phyloP scores from a whole-genome alignment of 352 stramenopile species.

The Globisporangium heterothallicum region DNA sequence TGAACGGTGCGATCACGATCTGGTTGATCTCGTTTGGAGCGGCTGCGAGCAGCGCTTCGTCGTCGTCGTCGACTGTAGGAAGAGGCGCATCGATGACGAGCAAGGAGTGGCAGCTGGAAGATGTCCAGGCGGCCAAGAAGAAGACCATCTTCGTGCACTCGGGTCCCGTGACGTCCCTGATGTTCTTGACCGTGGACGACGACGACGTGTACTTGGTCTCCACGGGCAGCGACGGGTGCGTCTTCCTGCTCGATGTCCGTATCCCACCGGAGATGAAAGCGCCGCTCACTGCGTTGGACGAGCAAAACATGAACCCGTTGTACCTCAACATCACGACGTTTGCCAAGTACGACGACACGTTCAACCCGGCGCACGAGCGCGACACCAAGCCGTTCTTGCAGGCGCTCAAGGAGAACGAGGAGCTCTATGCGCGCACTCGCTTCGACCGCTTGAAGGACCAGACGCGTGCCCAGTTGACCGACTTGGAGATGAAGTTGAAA shows the following conservation, averaged over 20 bases:
- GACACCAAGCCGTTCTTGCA: conserved; percentile 41
- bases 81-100: no score
- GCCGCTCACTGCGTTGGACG: not conserved
- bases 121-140: conserved; percentile 65
- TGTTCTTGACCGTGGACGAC: conserved; percentile 36
- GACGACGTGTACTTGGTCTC: conserved; percentile 49
- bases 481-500: conserved; percentile 65
- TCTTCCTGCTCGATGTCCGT: conserved; percentile 62
- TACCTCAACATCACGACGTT: conserved; percentile 59
- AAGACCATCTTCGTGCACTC: conserved; percentile 51
- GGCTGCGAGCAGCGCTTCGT: not conserved
- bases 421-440: conserved; percentile 33
- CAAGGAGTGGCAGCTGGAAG: conserved; percentile 41
- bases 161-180: conserved; percentile 49
- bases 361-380: conserved; percentile 41
- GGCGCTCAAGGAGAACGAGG: conserved; percentile 28
- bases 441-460: conserved; percentile 66
- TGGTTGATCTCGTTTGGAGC: conserved; percentile 51
- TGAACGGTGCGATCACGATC: conserved; percentile 59
- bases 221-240: conserved; percentile 52
- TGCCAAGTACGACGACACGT: conserved; percentile 67
- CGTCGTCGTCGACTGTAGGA: not conserved
- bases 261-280: conserved; percentile 25
- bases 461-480: conserved; percentile 51
- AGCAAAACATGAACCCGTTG: conserved; percentile 36